These are phyloP conservation scores for Galerina marginata DNA, from an alignment of 768 basidiomycete species.

Conservation along the genomic window DNA sequence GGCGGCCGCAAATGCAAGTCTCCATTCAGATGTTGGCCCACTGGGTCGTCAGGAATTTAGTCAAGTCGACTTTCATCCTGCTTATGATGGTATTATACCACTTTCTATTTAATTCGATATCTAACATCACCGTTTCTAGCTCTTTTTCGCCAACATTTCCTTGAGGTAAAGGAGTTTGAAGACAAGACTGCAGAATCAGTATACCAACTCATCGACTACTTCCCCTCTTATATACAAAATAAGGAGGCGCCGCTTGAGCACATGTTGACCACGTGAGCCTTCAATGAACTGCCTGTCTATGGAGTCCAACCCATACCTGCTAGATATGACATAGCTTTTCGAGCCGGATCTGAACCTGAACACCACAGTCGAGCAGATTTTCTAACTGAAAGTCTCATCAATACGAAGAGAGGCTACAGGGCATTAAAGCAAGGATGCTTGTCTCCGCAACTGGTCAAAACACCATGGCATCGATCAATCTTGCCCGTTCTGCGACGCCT, in stretches of 20 bases:
- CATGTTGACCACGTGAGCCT: constrained; percentile 64
- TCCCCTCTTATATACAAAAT: constrained; percentile 64
- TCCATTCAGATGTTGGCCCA: constrained; percentile 45
- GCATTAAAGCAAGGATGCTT: constrained; percentile 56
- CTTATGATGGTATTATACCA: constrained; percentile 56
- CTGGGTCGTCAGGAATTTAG: constrained; percentile 49
- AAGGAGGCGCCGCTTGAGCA: constrained; percentile 52
- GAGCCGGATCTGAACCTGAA: constrained; percentile 53
- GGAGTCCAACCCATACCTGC: constrained; percentile 1
- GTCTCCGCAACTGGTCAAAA: constrained; percentile 40
- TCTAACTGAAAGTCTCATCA: constrained; percentile 57
- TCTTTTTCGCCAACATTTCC: constrained; percentile 39
- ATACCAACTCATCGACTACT: constrained; percentile 54
- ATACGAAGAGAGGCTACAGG: constrained; percentile 56
- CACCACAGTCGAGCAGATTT: constrained; percentile 58
- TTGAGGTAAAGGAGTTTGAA: constrained; percentile 37
- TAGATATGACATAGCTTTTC: constrained; percentile 70
- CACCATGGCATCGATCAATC: constrained; percentile 63
- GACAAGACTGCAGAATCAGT: constrained; percentile 40
- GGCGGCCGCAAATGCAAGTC: constrained; percentile 27
- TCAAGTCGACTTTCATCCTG: constrained; percentile 53
- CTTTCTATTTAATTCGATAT: background rate
- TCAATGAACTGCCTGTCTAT: background rate
- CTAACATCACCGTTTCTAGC: constrained; percentile 31
- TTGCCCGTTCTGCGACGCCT: constrained; percentile 48